phyloP scores from a whole-genome alignment of 2,329 filamentous ascomycete species.

The Microsporum canis region DNA sequence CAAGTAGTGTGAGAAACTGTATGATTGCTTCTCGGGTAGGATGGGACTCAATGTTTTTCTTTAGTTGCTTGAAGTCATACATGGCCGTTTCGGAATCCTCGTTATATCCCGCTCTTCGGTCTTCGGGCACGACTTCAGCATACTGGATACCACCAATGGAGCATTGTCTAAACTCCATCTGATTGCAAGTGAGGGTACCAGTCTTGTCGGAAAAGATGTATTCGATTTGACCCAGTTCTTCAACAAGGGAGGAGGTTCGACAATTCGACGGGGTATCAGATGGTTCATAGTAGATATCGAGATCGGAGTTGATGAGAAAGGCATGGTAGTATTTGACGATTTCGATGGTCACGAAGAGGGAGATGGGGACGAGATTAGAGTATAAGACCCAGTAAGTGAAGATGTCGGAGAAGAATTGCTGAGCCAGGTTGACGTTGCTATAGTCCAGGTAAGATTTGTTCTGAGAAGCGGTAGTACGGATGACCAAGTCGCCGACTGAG shows the following conservation, averaged over 20 bases:
- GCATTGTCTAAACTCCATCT: constrained; percentile 97
- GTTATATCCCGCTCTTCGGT: constrained; percentile 66
- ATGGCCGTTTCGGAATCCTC: constrained; percentile 64
- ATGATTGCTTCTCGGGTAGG: constrained; percentile 52
- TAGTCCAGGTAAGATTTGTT: constrained; percentile 65
- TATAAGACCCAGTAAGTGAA: constrained; percentile 98
- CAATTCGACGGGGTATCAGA: constrained; percentile 93
- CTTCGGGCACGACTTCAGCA: constrained; percentile 81
- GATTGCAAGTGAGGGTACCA: constrained; percentile 91
- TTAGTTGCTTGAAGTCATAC: constrained; percentile 69
- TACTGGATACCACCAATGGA: constrained; percentile 91
- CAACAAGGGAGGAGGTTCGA: constrained; percentile 88
- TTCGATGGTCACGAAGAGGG: constrained; percentile 93
- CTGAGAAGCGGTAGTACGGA: constrained; percentile 51
- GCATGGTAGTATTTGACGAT: constrained; percentile 97
- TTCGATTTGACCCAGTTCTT: constrained; percentile 95
- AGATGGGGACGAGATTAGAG: constrained; percentile 91
- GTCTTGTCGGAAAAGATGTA: constrained; percentile 99
- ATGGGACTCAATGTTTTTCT: constrained; percentile 56
- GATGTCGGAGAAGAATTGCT: constrained; percentile 84
- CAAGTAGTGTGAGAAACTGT: constrained; percentile 75
- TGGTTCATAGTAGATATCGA: constrained; percentile 95
- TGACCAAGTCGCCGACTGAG: constrained; percentile 79
- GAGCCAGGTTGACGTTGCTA: constrained; percentile 52
- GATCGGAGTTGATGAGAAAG: constrained; percentile 92